These are phyloP conservation scores for Astraeus odoratus DNA, from an alignment of 768 basidiomycete genomes.

Conservation along the genomic window DNA sequence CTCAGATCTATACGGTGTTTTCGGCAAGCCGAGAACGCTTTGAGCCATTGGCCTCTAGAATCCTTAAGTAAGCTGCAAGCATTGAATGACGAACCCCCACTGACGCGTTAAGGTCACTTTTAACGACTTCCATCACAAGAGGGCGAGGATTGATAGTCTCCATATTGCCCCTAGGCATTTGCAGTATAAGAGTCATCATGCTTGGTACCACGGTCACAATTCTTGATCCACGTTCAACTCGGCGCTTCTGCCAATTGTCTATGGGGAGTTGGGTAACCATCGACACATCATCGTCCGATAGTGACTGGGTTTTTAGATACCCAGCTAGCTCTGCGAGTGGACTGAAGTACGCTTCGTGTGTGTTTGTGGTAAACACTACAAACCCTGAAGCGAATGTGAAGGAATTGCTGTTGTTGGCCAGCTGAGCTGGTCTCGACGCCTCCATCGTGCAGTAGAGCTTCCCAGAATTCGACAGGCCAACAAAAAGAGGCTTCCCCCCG, in stretches of 20 bases:
- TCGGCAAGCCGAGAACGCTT: slow-evolving; percentile 86
- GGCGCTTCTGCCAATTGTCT: slow-evolving; percentile 58
- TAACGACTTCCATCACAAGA: slow-evolving; percentile 80
- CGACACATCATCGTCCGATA: slow-evolving; percentile 23
- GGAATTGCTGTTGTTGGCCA: slow-evolving; percentile 60
- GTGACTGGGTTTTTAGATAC: slow-evolving; percentile 6
- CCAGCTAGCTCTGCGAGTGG: slow-evolving; percentile 28
- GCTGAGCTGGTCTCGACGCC: slow-evolving; percentile 20
- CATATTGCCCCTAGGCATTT: slow-evolving; percentile 96
- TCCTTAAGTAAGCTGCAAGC: background rate
- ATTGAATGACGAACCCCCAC: background rate
- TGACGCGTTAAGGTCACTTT: slow-evolving; percentile 62
- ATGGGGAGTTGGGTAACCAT: slow-evolving; percentile 4
- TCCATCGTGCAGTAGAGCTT: slow-evolving; percentile 51
- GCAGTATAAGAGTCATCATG: slow-evolving; percentile 82
- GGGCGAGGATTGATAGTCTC: slow-evolving; percentile 94
- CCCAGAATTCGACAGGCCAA: slow-evolving; percentile 61
- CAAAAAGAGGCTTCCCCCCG: slow-evolving; percentile 36
- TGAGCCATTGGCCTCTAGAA: slow-evolving; percentile 65
- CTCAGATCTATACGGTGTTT: slow-evolving; percentile 92
- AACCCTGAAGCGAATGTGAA: slow-evolving; percentile 69
- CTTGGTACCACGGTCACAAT: slow-evolving; percentile 88
- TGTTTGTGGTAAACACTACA: slow-evolving; percentile 76
- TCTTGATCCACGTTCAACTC: slow-evolving; percentile 83
- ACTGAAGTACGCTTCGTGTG: slow-evolving; percentile 75